These are phyloP conservation scores for Ensete glaucum DNA, from an alignment of 176 grass and related monocot genomes.

Conservation along the genomic window DNA sequence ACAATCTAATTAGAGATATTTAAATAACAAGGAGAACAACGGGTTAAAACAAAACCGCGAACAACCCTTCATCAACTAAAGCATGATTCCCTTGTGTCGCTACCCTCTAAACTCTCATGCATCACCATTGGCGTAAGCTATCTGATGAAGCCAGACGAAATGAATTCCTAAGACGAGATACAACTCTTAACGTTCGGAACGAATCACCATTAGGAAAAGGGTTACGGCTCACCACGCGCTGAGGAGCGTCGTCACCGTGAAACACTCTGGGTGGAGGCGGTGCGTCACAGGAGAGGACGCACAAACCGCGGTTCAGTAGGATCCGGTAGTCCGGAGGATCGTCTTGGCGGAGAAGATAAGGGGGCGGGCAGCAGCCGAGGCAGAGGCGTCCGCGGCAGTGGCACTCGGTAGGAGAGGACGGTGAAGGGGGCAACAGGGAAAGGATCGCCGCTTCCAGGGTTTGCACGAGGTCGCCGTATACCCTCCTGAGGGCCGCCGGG, in stretches of 20 bases:
- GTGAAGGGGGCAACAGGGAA: constrained; percentile 1
- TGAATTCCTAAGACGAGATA: not conserved
- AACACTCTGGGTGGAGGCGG: not conserved
- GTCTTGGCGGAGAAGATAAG: constrained; percentile 1
- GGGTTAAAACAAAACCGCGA: too few species aligned
- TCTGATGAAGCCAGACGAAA: not conserved
- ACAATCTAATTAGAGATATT: too few species aligned
- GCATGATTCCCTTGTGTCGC: too few species aligned
- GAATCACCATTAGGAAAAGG: not conserved
- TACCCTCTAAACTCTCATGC: not conserved
- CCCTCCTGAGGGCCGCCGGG: not conserved
- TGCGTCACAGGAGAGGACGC: not conserved
- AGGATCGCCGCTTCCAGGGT: constrained; percentile 1
- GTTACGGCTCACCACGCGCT: not conserved
- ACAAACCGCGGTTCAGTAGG: not conserved
- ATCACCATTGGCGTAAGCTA: not conserved
- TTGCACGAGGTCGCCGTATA: not conserved
- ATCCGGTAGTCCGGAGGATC: not conserved
- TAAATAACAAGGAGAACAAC: too few species aligned
- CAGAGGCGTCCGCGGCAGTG: not conserved
- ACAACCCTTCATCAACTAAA: too few species aligned
- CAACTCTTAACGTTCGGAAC: not conserved
- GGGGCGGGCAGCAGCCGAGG: not conserved
- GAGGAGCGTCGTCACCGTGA: not conserved
- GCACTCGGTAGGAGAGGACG: not conserved